phyloP scores from a whole-genome alignment of 2,329 filamentous ascomycete genomes.

The Aspergillus arachidicola region DNA sequence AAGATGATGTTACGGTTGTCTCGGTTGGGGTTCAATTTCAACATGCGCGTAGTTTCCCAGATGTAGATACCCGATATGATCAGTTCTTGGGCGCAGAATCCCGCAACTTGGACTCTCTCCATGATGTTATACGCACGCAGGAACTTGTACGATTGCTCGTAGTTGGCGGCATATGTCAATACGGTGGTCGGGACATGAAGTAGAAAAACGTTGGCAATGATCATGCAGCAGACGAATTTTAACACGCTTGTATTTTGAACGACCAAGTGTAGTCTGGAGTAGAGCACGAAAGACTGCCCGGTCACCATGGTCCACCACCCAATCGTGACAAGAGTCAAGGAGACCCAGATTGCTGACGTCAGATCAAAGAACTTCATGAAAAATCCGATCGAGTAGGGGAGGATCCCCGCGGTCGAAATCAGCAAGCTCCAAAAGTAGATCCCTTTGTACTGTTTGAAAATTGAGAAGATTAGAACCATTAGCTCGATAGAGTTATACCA shows the following conservation, averaged over 20 bases:
- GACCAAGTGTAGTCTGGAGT: slow-evolving; percentile 62
- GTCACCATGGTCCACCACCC: slow-evolving; percentile 61
- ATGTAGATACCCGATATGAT: slow-evolving; percentile 52
- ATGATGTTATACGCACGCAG: slow-evolving; percentile 28
- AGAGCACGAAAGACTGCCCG: slow-evolving; percentile 38
- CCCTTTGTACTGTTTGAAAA: slow-evolving; percentile 51
- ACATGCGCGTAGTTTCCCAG: slow-evolving; percentile 51
- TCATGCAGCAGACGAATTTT: slow-evolving; percentile 56
- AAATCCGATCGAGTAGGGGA: slow-evolving; percentile 43
- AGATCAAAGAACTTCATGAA: slow-evolving; percentile 31
- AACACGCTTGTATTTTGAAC: slow-evolving; percentile 51
- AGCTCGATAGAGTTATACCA: slow-evolving; percentile 46
- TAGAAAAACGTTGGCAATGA: slow-evolving; percentile 56
- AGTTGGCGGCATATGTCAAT: slow-evolving; percentile 50
- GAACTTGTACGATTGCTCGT: slow-evolving; percentile 18
- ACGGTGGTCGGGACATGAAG: slow-evolving; percentile 57
- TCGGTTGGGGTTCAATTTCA: slow-evolving; percentile 27
- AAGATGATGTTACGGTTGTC: slow-evolving; percentile 44
- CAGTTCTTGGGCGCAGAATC: slow-evolving; percentile 48
- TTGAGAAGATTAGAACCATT: slow-evolving; percentile 49
- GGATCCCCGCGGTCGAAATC: slow-evolving; percentile 44
- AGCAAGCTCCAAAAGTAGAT: slow-evolving; percentile 55
- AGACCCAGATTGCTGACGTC: slow-evolving; percentile 26
- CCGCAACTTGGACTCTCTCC: slow-evolving; percentile 43
- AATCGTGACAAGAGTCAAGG: slow-evolving; percentile 45